Evolutionary conservation across 2,329 filamentous ascomycete genomes (phyloP).

Genomic region (Pestalotiopsis fici): DNA sequence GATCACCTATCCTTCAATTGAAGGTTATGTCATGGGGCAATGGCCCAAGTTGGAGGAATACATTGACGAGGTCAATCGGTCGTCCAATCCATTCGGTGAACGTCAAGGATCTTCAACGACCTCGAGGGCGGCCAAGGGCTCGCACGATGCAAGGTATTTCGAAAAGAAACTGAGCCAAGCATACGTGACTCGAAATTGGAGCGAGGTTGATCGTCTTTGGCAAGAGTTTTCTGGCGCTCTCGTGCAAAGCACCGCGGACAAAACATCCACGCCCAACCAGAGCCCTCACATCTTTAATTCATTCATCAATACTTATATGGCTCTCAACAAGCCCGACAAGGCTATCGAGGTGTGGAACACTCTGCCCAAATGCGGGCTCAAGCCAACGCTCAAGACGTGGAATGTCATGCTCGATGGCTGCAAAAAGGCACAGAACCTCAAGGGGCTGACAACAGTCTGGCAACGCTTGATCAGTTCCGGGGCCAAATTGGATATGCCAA

Average conservation of each 20-base stretch:
- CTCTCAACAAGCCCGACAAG: conserved; percentile 24
- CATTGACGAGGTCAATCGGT: conserved; percentile 12
- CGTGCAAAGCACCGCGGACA: conserved; percentile 15
- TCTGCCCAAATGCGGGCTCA: conserved; percentile 43
- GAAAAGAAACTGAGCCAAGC: conserved; percentile 16
- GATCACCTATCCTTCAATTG: conserved; percentile 18
- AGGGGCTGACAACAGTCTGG: conserved; percentile 70
- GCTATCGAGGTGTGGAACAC: conserved; percentile 27
- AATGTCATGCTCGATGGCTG: conserved; percentile 74
- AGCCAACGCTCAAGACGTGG: conserved; percentile 67
- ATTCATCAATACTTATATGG: conserved; percentile 28
- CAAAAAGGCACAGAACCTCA: conserved; percentile 56
- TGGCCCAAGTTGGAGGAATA: conserved; percentile 26
- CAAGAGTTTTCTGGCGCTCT: conserved; percentile 19
- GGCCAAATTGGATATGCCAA: conserved; percentile 60
- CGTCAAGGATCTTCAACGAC: background rate
- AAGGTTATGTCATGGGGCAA: conserved; percentile 24
- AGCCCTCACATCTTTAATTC: conserved; percentile 24
- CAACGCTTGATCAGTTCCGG: conserved; percentile 57
- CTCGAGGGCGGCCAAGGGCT: background rate
- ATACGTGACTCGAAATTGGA: conserved; percentile 13
- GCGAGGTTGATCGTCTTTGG: conserved; percentile 26
- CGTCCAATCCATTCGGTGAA: background rate
- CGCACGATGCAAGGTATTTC: conserved; percentile 7
- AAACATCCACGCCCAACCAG: conserved; percentile 18